Evolutionary conservation across 139 green algal species (phyloP), one percentile per base, ranked within the genome.

Genomic region (Pleodorina starrii): DNA sequence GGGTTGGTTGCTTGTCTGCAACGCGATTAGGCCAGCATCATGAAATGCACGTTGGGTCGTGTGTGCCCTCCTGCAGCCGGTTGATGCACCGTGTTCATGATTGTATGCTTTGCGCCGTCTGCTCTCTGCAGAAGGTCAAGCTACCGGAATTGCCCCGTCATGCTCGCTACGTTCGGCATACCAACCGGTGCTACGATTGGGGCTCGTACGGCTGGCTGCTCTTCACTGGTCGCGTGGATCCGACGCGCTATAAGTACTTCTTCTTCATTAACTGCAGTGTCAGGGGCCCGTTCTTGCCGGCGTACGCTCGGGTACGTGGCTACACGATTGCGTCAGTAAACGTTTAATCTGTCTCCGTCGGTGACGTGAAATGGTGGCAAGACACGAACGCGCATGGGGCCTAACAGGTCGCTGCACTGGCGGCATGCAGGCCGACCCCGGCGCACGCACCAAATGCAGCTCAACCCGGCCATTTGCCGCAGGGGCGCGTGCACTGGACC

Each of bases 161-260:
- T 76, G 94, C 94, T 1, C 90, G 82, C 29, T 97, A 96, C 79
- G 87, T 96, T 38, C 78, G 63, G 35, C 96, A 98, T 77, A 57
- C 86, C 2, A 97, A 97, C 77, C 90, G 95, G 46, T 98, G 96
- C 92, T 98, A 96, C 63, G 96, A 98, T 87, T 96, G 95, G 91
- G 96, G 96, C 63, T 97, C 94, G 2, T 95, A 96, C 23, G 96
- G 95, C 25, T 97, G 95, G 95, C 84, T 97, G 54, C 90, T 98
- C 60, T 48, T 87, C 5, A 91, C 36, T 17, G 78, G 92, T 27
- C 75, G 93, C 7, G 90, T 94, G 35, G 81, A 90, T 43, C 73
- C 90, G 1, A 88, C 32, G 42, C 75, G 87, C 9, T 92, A 90
- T 46, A 77, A 76, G 7, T 95, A 92, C 86, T 97, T 97, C 87